phyloP scores from a whole-genome alignment of 306 rosid genomes.

The Casuarina equisetifolia region DNA sequence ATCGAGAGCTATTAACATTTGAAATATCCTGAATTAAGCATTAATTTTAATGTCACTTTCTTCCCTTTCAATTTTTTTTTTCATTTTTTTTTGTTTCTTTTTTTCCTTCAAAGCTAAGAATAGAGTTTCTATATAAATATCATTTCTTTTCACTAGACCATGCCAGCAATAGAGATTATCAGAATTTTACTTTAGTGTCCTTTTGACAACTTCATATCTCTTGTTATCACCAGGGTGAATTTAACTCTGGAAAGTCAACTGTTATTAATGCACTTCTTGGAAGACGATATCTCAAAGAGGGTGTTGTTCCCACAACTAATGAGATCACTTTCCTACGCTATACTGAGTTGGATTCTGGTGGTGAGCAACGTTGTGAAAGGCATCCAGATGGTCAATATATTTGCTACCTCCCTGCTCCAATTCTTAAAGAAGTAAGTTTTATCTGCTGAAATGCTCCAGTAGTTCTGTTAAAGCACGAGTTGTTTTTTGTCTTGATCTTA shows the following conservation, averaged over 20 bases:
- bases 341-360: constrained; percentile 47
- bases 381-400: constrained; percentile 92
- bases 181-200: constrained; percentile 33
- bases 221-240: constrained; percentile 73
- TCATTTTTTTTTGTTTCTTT: not conserved
- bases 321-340: constrained; percentile 89
- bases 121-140: not conserved
- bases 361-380: constrained; percentile 70
- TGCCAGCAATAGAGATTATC: constrained; percentile 2
- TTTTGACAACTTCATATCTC: constrained; percentile 9
- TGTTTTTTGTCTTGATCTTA: not conserved
- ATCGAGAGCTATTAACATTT: not conserved
- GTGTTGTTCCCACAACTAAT: constrained; percentile 97
- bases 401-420: constrained; percentile 92
- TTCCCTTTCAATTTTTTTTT: not conserved
- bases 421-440: constrained; percentile 77
- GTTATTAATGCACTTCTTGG: constrained; percentile 98
- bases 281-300: constrained; percentile 84
- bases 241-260: constrained; percentile 96
- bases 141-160: not conserved
- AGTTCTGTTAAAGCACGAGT: not conserved
- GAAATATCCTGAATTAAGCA: not conserved
- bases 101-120: not conserved
- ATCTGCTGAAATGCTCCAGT: not conserved
- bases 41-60: not conserved